These are phyloP conservation scores for Phytophthora syringae DNA, from an alignment of 352 stramenopile species.

Conservation along the genomic window DNA sequence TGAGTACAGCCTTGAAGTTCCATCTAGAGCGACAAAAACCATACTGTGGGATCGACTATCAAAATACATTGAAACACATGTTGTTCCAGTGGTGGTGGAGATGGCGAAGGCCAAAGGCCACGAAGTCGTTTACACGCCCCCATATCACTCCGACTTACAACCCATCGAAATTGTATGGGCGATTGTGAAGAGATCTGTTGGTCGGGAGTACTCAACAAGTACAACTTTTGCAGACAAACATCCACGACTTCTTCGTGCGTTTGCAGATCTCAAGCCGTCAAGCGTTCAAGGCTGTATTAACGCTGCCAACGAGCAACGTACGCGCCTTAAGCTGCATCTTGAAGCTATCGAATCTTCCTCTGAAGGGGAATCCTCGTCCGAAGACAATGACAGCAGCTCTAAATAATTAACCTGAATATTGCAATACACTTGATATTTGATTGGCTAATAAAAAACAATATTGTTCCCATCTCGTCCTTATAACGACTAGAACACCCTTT, in stretches of 20 bases:
- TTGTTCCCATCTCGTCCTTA: neutral
- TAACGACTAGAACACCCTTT: neutral
- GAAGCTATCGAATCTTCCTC: neutral
- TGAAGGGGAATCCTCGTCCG: neutral
- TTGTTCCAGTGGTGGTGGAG: neutral
- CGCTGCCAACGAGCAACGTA: neutral
- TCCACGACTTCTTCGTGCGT: neutral
- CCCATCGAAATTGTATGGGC: neutral
- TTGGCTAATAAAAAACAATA: neutral
- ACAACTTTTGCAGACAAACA: neutral
- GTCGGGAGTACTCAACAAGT: neutral
- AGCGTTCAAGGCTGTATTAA: neutral
- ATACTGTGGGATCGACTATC: neutral
- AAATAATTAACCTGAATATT: neutral
- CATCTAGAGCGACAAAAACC: neutral
- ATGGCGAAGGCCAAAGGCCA: neutral
- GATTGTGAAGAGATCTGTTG: neutral
- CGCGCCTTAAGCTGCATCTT: neutral
- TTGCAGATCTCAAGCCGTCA: neutral
- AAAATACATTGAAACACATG: neutral
- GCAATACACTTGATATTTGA: neutral
- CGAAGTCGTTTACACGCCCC: neutral
- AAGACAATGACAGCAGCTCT: neutral
- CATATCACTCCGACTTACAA: neutral
- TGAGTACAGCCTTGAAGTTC: neutral